These are phyloP conservation scores for Citrus maxima DNA, from an alignment of 345 rosid genomes.

Conservation along the genomic window DNA sequence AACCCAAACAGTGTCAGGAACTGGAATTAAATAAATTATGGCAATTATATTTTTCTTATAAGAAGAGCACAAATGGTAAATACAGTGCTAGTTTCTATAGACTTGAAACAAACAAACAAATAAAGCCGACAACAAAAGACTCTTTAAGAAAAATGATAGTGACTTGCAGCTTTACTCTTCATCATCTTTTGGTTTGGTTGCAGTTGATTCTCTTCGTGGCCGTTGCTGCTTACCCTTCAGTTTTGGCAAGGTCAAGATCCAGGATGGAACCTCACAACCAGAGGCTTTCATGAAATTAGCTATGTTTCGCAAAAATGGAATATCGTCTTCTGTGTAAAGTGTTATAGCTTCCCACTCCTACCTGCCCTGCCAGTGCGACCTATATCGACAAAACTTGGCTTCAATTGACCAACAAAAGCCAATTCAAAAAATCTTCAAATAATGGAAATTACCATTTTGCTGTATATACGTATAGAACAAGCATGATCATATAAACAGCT, in stretches of 20 bases:
- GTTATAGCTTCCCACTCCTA: conserved; percentile 90
- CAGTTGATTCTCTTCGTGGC: conserved; percentile 66
- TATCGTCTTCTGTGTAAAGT: no score
- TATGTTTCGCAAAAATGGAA: no score
- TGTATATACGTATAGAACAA: neutral
- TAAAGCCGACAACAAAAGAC: neutral
- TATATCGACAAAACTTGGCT: conserved; percentile 17
- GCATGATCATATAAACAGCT: neutral
- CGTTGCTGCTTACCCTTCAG: no score
- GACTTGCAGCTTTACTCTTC: conserved; percentile 5
- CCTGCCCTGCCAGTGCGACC: conserved; percentile 97
- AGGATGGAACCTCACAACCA: conserved; percentile 89
- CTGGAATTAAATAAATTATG: no score
- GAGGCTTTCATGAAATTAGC: conserved; percentile 69
- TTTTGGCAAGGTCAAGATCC: conserved; percentile 24
- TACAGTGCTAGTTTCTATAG: neutral
- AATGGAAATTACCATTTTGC: neutral
- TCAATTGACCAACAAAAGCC: neutral
- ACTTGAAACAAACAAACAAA: neutral
- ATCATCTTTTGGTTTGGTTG: conserved; percentile 53
- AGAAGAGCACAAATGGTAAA: no score
- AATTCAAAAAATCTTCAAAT: neutral
- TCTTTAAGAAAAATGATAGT: neutral
- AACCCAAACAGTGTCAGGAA: no score
- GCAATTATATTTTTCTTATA: no score